These are phyloP conservation scores for Fusarium scirpi DNA, from an alignment of 2,329 filamentous ascomycete species.

Conservation along the genomic window DNA sequence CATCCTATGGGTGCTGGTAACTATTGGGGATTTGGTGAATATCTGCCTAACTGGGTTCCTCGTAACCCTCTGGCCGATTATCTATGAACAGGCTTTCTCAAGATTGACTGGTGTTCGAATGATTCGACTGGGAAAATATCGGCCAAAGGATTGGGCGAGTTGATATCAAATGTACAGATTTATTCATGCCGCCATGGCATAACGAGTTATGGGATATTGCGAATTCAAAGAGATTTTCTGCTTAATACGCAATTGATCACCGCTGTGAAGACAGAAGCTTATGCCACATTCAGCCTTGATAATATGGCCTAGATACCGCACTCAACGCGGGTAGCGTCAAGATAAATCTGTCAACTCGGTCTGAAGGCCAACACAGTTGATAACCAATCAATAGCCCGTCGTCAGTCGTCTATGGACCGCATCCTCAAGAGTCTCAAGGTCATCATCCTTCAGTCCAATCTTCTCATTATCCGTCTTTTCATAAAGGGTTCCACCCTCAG, in stretches of 20 bases:
- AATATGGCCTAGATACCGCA: too few relatives aligned
- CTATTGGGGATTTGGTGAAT: constrained; percentile 33
- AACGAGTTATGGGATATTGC: not conserved
- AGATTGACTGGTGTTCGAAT: too few relatives aligned
- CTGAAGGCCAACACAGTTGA: too few relatives aligned
- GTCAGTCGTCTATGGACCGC: constrained; percentile 37
- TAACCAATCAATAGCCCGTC: constrained; percentile 21
- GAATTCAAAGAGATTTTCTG: too few relatives aligned
- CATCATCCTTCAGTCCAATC: constrained; percentile 62
- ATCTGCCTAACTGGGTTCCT: constrained; percentile 30
- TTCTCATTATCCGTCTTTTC: constrained; percentile 73
- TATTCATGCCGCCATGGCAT: too few relatives aligned
- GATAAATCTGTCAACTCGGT: too few relatives aligned
- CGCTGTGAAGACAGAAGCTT: too few relatives aligned
- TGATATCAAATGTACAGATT: not conserved
- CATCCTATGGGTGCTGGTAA: constrained; percentile 25
- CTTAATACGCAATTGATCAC: too few relatives aligned
- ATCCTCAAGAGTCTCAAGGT: constrained; percentile 63
- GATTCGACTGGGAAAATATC: too few relatives aligned
- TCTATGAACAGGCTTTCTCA: not conserved
- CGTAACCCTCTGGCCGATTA: constrained; percentile 21
- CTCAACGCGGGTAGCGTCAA: too few relatives aligned
- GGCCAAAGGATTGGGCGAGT: too few relatives aligned
- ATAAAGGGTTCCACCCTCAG: constrained; percentile 78
- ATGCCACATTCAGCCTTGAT: too few relatives aligned